phyloP scores from a whole-genome alignment of 805 yeast species.

The Priceomyces medius region DNA sequence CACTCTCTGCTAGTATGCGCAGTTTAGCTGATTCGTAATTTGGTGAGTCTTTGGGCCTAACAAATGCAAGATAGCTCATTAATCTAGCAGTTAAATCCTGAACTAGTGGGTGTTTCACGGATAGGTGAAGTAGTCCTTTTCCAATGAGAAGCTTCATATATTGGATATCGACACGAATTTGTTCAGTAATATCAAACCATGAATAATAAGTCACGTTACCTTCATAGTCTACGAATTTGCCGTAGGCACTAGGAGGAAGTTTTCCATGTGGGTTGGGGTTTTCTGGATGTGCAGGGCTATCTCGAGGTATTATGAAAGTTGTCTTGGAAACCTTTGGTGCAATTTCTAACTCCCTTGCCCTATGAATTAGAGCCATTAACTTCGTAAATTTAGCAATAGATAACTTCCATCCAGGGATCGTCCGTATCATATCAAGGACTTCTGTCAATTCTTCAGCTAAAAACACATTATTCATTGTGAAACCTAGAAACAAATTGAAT shows the following conservation, averaged over 20 bases:
- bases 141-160: conserved; percentile 34
- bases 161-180: conserved; percentile 37
- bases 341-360: conserved; percentile 20
- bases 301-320: conserved; percentile 23
- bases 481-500: conserved; percentile 37
- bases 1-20: conserved; percentile 23
- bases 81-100: conserved; percentile 21
- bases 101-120: conserved; percentile 28
- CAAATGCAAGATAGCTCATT: conserved; percentile 22
- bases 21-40: conserved; percentile 10
- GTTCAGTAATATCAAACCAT: conserved; percentile 59
- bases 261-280: conserved; percentile 14
- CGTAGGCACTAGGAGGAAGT: conserved; percentile 26
- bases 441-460: conserved; percentile 26
- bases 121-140: conserved; percentile 34
- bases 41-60: conserved; percentile 15
- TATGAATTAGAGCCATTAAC: conserved; percentile 37
- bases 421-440: conserved; percentile 22
- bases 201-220: conserved; percentile 19
- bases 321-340: conserved; percentile 22
- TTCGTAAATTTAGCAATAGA: conserved; percentile 21
- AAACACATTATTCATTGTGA: conserved; percentile 23
- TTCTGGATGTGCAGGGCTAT: conserved; percentile 30
- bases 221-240: conserved; percentile 5
- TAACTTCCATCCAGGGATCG: conserved; percentile 14